Evolutionary conservation across 2,329 filamentous ascomycete species (phyloP), one percentile per base, ranked within the genome.

Genomic region (Cytospora paraplurivora): DNA sequence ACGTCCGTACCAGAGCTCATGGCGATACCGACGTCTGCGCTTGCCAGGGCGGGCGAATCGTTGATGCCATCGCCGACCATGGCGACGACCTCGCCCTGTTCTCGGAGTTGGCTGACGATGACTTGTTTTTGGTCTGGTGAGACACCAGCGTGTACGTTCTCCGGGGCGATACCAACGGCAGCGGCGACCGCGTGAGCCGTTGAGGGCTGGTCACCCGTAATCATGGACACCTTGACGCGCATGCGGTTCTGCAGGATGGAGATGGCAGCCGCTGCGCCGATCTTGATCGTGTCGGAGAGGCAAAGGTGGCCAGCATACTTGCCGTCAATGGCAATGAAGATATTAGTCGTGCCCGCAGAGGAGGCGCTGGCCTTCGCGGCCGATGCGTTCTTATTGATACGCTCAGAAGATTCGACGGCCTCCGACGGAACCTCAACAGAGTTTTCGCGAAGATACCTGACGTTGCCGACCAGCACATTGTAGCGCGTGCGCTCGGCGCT

Each of bases 11-110:
- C 95, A 8, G 89, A 93, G 6, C 92, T 85, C 76, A 99, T 92
- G 63, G 93, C 93, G 69, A 99, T 97, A 67, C 95, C 95, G 34
- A 98, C 88, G 69, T 96, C 88, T 12, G 95, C 93, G 0, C 93
- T 96, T 0, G 93, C 95, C 12, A 99, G 86, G 0, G 95, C 95
- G 0, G 95, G 95, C 0, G 93, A 97, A 79, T 99, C 95, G 76
- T 99, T 99, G 83, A 99, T 97, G 50, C 95, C 95, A 75, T 99
- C 95, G 59, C 95, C 93, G 15, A 98, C 93, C 95, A 99, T 99
- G 69, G 92, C 95, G 33, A 98, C 92, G 56, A 90, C 81, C 70
- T 93, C 85, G 66, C 92, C 92, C 57, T 82, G 76, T 0, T 82
- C 80, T 77, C 97, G 92, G 19, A 98, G 83, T 60, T 89, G 80